Evolutionary conservation across 345 rosid genomes (phyloP).

Genomic region (Eucalyptus cladocalyx): DNA sequence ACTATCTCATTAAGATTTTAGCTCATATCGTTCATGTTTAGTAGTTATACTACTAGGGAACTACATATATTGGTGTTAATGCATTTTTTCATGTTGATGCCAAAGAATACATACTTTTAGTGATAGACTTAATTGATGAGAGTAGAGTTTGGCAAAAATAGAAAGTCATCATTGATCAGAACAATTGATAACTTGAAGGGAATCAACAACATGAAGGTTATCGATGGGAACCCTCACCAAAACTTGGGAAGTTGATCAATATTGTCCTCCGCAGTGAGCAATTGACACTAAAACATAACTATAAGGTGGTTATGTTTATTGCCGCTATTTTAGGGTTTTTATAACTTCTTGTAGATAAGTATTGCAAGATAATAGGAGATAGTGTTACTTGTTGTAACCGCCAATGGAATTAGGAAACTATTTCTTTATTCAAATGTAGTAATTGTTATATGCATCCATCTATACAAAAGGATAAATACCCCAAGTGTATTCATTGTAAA

Average conservation of each 20-base stretch:
- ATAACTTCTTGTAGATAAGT: neutral
- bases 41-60: neutral
- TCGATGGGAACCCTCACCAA: neutral
- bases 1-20: neutral
- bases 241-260: neutral
- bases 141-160: neutral
- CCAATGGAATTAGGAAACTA: too few species aligned
- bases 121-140: neutral
- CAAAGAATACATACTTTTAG: neutral
- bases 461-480: too few species aligned
- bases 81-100: neutral
- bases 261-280: neutral
- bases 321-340: too few species aligned
- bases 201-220: neutral
- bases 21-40: neutral
- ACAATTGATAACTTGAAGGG: neutral
- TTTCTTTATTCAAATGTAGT: neutral
- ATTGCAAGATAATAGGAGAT: neutral
- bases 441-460: too few species aligned
- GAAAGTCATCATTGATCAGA: too few species aligned
- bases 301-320: too few species aligned
- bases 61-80: neutral
- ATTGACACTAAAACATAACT: neutral
- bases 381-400: too few species aligned
- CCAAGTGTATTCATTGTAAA: too few species aligned